A percentile compares a stretch with the other conserved stretches of the same genome.
These are phyloP conservation scores for Colletotrichum sp. DNA, from an alignment of 2,329 filamentous ascomycete genomes.

Conservation along the genomic window DNA sequence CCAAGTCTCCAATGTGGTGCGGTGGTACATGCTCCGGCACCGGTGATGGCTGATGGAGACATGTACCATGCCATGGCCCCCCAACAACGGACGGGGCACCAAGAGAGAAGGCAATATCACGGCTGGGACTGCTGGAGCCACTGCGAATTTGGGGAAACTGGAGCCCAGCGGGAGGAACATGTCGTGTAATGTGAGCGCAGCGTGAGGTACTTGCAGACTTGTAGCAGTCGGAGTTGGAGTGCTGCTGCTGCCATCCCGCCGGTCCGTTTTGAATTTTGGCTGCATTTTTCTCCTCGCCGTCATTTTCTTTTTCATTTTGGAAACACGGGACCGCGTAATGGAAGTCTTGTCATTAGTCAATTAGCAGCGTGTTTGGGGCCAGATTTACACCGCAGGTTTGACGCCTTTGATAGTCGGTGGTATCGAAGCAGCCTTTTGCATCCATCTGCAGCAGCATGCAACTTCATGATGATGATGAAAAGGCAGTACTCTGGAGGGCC, in stretches of 20 bases:
- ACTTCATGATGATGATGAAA: background rate
- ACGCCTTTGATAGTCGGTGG: background rate
- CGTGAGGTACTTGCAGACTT: background rate
- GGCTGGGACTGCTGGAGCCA: background rate
- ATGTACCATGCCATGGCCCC: background rate
- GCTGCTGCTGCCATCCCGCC: background rate
- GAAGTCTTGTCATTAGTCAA: slow-evolving; percentile 4
- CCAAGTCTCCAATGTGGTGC: background rate
- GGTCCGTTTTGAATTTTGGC: background rate
- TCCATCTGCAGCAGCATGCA: background rate
- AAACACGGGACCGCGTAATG: slow-evolving; percentile 4
- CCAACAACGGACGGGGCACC: background rate
- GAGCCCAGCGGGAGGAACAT: background rate
- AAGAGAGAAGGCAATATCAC: background rate
- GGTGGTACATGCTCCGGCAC: background rate
- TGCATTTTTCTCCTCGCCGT: background rate
- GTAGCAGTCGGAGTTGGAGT: background rate
- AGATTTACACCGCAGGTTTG: background rate
- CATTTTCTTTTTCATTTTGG: background rate
- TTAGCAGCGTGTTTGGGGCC: background rate
- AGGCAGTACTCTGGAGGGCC: background rate
- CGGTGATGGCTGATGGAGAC: background rate
- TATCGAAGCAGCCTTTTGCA: background rate
- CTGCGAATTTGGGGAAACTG: background rate
- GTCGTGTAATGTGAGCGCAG: background rate